Evolutionary conservation across 306 rosid genomes (phyloP), one percentile per base, ranked within the genome.

Genomic region (Quercus ilex): DNA sequence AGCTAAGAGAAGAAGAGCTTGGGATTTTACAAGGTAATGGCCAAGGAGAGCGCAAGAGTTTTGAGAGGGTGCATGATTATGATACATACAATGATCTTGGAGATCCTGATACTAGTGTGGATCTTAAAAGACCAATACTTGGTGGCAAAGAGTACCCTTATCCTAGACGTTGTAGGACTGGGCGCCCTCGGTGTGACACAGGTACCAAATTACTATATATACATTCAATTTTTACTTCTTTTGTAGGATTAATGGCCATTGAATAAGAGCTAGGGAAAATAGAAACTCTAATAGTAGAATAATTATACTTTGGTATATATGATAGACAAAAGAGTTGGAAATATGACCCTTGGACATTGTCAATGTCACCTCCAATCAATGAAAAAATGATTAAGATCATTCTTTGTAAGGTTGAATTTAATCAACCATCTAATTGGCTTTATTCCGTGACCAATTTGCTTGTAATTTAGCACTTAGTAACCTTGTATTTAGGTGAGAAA

Each of bases 11-110:
- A 64, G 85, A 79, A 38, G 90, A 86, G 69, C 84, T 89, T 2
- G 55, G 12, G 59, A 69, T n/a, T 30, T n/a, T 84, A 52, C 74
- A 87, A 17, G 92, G 92, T 1, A 80, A 84, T 65, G 89, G 92
- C 1, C 35, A 43, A 11, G 90, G 89, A 41, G 84, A 82, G 21
- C 84, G 90, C 14, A 71, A 76, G 78, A 19, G 6, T 0, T 78
- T 77, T 20, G 89, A 89, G 21, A 84, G 90, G 41, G 71, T 89
- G 1, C 86, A 89, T 9, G 92, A 89, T 70, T 89, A 84, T 1
- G 92, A 89, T 71, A 86, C 84, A 4, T 89, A 86, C 62, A 84
- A 86, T 10, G 92, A 89, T 53, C 75, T 89, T 30, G 92, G 86
- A 5, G 20, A 82, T 58, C 89, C 86, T 3, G 87, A 82, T 25